phyloP scores from a whole-genome alignment of 179 eudicot species.

The Pouteria campechiana region DNA sequence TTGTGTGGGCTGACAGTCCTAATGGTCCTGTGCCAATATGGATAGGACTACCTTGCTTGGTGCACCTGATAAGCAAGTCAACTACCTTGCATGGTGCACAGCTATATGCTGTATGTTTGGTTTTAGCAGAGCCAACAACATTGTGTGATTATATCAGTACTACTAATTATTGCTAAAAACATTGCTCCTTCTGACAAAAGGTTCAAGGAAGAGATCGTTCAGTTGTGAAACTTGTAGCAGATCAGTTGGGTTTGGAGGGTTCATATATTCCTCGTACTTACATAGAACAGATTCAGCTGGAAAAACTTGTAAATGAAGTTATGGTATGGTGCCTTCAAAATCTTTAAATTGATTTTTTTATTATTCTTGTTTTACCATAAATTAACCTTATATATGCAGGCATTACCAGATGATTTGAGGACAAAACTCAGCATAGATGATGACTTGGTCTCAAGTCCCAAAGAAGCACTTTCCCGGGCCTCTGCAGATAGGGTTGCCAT shows the following conservation, averaged over 20 bases:
- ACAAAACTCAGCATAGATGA: slow-evolving; percentile 83
- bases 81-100: too few species aligned
- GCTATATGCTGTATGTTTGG: too few species aligned
- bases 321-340: slow-evolving; percentile 36
- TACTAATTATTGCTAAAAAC: too few species aligned
- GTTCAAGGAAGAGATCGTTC: slow-evolving; percentile 83
- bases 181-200: slow-evolving; percentile 4
- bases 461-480: slow-evolving; percentile 59
- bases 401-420: slow-evolving; percentile 78
- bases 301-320: slow-evolving; percentile 80
- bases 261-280: slow-evolving; percentile 80
- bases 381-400: slow-evolving; percentile 25
- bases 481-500: slow-evolving; percentile 44
- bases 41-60: too few species aligned
- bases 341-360: neutral
- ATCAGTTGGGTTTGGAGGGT: slow-evolving; percentile 79
- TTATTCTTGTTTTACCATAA: slow-evolving; percentile 3
- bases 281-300: slow-evolving; percentile 85
- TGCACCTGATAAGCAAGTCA: too few species aligned
- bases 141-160: neutral
- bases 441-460: slow-evolving; percentile 63
- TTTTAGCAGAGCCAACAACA: too few species aligned
- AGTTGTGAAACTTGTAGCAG: slow-evolving; percentile 51
- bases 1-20: too few species aligned
- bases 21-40: too few species aligned